Evolutionary conservation across 495 filamentous ascomycete species (phyloP).

Genomic region (Barbatosphaeria neglecta): DNA sequence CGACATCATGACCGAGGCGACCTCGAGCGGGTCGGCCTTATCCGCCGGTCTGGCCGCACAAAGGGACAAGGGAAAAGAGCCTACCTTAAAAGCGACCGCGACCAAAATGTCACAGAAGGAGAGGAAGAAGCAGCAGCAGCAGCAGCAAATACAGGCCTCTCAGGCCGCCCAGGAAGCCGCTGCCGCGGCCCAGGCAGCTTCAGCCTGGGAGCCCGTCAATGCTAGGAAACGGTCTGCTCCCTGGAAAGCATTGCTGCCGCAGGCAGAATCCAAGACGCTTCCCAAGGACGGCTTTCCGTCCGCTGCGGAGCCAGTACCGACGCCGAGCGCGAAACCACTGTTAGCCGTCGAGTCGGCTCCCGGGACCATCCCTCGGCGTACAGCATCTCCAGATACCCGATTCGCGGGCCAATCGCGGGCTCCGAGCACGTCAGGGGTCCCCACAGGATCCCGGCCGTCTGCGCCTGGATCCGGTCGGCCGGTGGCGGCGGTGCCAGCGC

Average conservation of each 20-base stretch:
- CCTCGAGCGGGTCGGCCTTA: conserved; percentile 52
- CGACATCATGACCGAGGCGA: conserved; percentile 75
- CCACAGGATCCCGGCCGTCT: not conserved
- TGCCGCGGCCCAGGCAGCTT: conserved; percentile 9
- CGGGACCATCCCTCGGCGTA: conserved; percentile 23
- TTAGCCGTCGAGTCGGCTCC: conserved; percentile 18
- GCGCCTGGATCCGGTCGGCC: no score
- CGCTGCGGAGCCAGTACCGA: conserved; percentile 34
- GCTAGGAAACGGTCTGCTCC: conserved; percentile 44
- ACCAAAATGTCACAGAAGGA: conserved; percentile 79
- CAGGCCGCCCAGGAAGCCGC: conserved; percentile 15
- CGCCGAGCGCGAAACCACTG: conserved; percentile 27
- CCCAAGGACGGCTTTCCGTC: conserved; percentile 16
- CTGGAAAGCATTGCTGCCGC: conserved; percentile 55
- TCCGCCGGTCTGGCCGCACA: conserved; percentile 57
- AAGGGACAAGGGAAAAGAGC: conserved; percentile 27
- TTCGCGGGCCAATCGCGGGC: conserved; percentile 36
- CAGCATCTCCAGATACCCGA: conserved; percentile 44
- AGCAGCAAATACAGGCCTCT: conserved; percentile 36
- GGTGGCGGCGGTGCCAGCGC: no score
- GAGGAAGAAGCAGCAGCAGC: conserved; percentile 69
- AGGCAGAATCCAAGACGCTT: conserved; percentile 15
- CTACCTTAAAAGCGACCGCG: conserved; percentile 16
- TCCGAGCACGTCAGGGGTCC: conserved; percentile 4
- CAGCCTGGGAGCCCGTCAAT: conserved; percentile 21